phyloP scores from a whole-genome alignment of 2,329 filamentous ascomycete species.

The Cladobotryum mycophilum region DNA sequence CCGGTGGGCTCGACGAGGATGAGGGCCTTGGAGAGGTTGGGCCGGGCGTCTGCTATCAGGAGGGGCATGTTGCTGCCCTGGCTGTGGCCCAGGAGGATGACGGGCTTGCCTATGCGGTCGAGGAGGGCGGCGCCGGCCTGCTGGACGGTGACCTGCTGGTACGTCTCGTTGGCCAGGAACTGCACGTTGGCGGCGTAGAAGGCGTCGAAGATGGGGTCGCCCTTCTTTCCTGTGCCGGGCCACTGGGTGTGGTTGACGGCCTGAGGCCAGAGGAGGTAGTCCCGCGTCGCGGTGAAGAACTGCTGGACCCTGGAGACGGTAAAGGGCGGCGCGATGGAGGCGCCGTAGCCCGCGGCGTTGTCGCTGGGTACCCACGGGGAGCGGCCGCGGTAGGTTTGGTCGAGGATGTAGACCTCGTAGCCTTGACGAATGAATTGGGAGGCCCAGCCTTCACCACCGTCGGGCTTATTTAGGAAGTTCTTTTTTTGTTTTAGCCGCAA shows the following conservation, averaged over 20 bases:
- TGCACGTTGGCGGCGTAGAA: constrained; percentile 36
- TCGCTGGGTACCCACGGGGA: constrained; percentile 35
- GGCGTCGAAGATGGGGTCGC: constrained; percentile 35
- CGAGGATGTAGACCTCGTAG: constrained; percentile 42
- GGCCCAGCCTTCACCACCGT: constrained; percentile 40
- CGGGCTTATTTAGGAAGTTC: constrained; percentile 32
- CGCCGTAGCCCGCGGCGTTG: too few relatives aligned
- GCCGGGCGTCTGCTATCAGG: constrained; percentile 36
- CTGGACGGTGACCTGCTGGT: constrained; percentile 32
- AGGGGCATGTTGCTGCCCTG: constrained; percentile 38
- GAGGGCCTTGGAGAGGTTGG: constrained; percentile 34
- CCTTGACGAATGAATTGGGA: constrained; percentile 40
- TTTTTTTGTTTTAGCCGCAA: constrained; percentile 10
- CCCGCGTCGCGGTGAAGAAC: constrained; percentile 31
- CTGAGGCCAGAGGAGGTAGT: constrained; percentile 33
- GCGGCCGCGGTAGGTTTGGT: constrained; percentile 40
- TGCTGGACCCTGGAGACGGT: constrained; percentile 20
- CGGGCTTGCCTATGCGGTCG: constrained; percentile 35
- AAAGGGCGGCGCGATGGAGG: neutral
- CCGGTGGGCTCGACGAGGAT: constrained; percentile 41
- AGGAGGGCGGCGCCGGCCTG: constrained; percentile 36
- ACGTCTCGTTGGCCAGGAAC: constrained; percentile 26
- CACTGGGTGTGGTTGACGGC: constrained; percentile 36
- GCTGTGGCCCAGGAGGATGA: constrained; percentile 38
- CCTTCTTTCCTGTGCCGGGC: constrained; percentile 33